Evolutionary conservation across 805 yeast species (phyloP).

Genomic region (Cyberlindnera americana): DNA sequence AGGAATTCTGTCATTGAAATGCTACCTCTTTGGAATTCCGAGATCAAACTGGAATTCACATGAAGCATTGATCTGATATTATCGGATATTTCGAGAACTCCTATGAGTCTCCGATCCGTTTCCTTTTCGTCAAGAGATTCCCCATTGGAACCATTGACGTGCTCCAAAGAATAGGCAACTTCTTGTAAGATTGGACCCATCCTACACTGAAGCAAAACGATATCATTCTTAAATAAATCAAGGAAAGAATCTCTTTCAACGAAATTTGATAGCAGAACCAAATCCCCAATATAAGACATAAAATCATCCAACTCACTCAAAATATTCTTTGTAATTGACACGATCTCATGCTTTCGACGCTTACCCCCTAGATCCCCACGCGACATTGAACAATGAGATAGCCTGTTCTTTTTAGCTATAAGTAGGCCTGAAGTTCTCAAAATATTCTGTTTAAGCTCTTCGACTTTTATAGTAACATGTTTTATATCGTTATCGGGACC

Average conservation of each 20-base stretch:
- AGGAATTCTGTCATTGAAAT: conserved; percentile 8
- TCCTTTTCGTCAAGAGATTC: not conserved
- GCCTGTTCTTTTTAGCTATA: conserved; percentile 5
- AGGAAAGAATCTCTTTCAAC: conserved; percentile 8
- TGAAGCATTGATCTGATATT: conserved; percentile 7
- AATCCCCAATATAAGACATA: not conserved
- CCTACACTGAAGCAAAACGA: conserved; percentile 6
- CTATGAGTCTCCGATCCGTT: not conserved
- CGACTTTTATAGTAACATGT: not conserved
- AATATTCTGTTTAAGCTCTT: conserved; percentile 2
- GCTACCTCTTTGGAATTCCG: conserved; percentile 1
- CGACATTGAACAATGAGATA: conserved; percentile 3
- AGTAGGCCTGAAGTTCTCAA: conserved; percentile 5
- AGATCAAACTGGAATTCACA: conserved; percentile 3
- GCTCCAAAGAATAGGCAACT: not conserved
- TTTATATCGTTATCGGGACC: not conserved
- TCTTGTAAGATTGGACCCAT: not conserved
- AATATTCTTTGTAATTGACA: not conserved
- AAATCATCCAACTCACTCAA: not conserved
- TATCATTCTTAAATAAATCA: conserved; percentile 10
- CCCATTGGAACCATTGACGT: not conserved
- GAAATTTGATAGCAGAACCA: conserved; percentile 5
- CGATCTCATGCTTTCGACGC: not conserved
- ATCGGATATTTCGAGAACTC: not conserved
- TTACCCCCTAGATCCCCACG: not conserved